Evolutionary conservation across 495 filamentous ascomycete genomes (phyloP), one percentile per base, ranked within the genome.

Genomic region (Trypethelium eluteriae): DNA sequence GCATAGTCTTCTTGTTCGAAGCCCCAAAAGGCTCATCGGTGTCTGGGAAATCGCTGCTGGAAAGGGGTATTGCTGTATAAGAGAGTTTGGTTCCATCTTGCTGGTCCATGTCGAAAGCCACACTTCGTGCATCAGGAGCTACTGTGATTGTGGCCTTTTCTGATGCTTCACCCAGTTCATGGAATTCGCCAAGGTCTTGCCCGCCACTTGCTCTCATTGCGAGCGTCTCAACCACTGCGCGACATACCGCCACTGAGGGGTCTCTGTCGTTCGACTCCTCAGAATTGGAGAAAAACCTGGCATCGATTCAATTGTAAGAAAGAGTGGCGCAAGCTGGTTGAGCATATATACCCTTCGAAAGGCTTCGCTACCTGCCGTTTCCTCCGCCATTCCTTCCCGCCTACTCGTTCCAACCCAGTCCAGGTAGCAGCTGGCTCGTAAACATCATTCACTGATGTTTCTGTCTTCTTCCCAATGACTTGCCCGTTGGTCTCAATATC

Each of bases 341-440:
- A n/a, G 39, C 39, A 32, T 34, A 12, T 38, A 5, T 63, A 38
- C 39, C 4, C 5, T 18, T 46, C 11, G 32, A 47, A 39, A 25
- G 38, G 66, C 64, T 46, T 68, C 65, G 70, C 62, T 62, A 50
- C 46, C 59, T 71, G 66, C 59, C 62, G 25, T 62, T 16, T 78
- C 70, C 44, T 61, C 61, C 38, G 77, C 82, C 81, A 88, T 39
- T 75, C 69, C 39, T 76, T 78, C 38, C 71, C 71, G 6, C 79
- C 89, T 25, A 92, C 78, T 39, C 75, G 75, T 64, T 84, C 76
- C 63, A 93, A 76, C 0, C 81, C 85, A 9, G 84, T 78, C 74
- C 81, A 84, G 6, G 77, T 81, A 39, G 77, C 75, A 62, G 89
- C 88, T 36, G 83, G 82, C 61, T 75, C 71, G 73, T 92, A 92